Percentiles rank a stretch among this genome's conserved stretches.
Conservation (phyloP, 148 eudicot species). For the Rhododendron ferrugineum region DNA sequence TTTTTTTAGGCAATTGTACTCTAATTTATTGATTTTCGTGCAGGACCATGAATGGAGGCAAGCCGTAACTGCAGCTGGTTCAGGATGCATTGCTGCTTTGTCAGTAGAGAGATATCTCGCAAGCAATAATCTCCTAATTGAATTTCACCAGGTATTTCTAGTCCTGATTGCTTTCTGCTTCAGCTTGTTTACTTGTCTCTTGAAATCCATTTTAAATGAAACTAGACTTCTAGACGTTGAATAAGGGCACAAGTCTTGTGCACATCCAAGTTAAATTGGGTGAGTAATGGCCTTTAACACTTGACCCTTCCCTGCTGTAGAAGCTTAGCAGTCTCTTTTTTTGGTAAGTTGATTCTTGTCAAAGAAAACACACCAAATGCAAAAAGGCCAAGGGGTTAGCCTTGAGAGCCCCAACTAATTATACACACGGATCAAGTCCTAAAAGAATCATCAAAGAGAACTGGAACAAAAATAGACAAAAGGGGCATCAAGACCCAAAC, state of each 20-base stretch:
- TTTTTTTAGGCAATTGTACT: not conserved
- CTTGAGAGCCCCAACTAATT: not conserved
- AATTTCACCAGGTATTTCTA: conserved; percentile 87
- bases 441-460: not conserved
- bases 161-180: not conserved
- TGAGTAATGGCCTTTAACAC: not conserved
- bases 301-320: not conserved
- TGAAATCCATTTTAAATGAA: not conserved
- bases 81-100: conserved; percentile 96
- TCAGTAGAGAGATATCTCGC: conserved; percentile 97
- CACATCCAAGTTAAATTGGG: not conserved
- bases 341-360: not conserved
- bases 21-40: not conserved
- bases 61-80: conserved; percentile 98
- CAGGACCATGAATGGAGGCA: conserved; percentile 99
- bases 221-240: not conserved
- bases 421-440: not conserved
- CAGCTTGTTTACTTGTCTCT: not conserved
- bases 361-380: not conserved
- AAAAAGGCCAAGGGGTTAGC: not conserved
- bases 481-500: not conserved
- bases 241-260: not conserved
- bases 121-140: conserved; percentile 73
- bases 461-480: not conserved
- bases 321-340: not conserved